Base-by-base conservation (phyloP, 1,139 yeast species). In the Pichia sp. region DNA sequence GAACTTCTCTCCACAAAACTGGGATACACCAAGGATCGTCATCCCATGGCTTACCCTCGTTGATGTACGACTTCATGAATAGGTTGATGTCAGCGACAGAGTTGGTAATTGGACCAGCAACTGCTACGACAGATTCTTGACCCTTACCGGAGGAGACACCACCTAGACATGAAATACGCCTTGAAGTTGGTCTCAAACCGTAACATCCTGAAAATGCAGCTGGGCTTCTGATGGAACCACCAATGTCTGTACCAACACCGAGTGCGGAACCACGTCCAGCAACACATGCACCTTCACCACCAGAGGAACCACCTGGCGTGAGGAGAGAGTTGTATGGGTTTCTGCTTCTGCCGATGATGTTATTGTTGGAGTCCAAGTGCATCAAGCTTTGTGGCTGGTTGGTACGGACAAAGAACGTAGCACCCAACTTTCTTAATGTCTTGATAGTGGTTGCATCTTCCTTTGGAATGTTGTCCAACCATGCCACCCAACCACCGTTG, bases 171-270 rank as follows among this genome's bases (percentile, higher is more conserved):
- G 86, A 76, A 51, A 84, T 71, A 70, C 92, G 76, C 66, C 81
- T 80, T 4, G 85, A 73, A 7, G 89, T 75, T 46, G 92, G 92
- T 69, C 88, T 80, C 58, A 86, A 74, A 17, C 91, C 93, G 66
- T 74, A 80, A 57, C 79, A 69, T 29, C 90, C 90, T 49, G 84
- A 78, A 65, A 76, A 85, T 0, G 89, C 90, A 36, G 92, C 87
- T 2, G 93, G 95, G 7, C 79, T 83, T 65, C 93, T 78, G 60
- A 87, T 83, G 1, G 88, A 82, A 1, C 93, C 95, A 58, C 93
- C 95, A 62, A 87, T 85, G 69, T 87, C 95, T 45, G 87, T 79
- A 20, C 93, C 93, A 55, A 86, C 75, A 48, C 92, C 92, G 46
- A 85, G 60, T 2, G 81, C 75, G 34, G 88, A 80, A 10, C 85